Evolutionary conservation across 1,284 basidiomycete genomes (phyloP).

Genomic region (Pseudozyma sp.): DNA sequence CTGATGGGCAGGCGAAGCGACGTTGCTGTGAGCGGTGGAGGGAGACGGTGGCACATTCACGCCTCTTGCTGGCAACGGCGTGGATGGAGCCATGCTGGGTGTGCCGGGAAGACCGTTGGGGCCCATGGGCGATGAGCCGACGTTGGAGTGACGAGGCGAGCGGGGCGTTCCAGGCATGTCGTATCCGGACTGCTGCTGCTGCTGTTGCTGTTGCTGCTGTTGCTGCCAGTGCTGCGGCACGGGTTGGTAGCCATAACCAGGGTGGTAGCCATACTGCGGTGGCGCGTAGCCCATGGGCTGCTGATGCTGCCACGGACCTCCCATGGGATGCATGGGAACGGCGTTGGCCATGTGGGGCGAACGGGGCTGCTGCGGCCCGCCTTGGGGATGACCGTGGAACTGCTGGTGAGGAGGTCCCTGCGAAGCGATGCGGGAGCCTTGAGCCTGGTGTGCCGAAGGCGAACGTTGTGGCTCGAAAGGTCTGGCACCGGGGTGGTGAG

Average conservation of each 20-base stretch:
- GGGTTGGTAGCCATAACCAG: slow-evolving; percentile 57
- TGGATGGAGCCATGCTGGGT: slow-evolving; percentile 52
- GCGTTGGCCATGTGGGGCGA: slow-evolving; percentile 59
- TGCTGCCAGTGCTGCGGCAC: slow-evolving; percentile 52
- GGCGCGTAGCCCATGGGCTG: slow-evolving; percentile 51
- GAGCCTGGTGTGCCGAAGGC: slow-evolving; percentile 48
- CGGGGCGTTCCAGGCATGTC: slow-evolving; percentile 58
- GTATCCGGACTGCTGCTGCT: slow-evolving; percentile 34
- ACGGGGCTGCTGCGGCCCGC: slow-evolving; percentile 53
- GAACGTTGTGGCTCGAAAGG: slow-evolving; percentile 59
- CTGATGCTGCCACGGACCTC: slow-evolving; percentile 53
- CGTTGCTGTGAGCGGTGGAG: slow-evolving; percentile 45
- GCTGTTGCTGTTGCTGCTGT: slow-evolving; percentile 17
- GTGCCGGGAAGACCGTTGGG: slow-evolving; percentile 55
- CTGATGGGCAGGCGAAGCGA: slow-evolving; percentile 51
- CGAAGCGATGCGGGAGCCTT: slow-evolving; percentile 34
- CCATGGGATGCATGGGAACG: slow-evolving; percentile 57
- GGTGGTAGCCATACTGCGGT: slow-evolving; percentile 57
- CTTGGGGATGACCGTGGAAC: slow-evolving; percentile 52
- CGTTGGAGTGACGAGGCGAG: slow-evolving; percentile 59
- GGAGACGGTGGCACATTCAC: slow-evolving; percentile 51
- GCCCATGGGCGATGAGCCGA: slow-evolving; percentile 61
- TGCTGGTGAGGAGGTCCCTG: slow-evolving; percentile 45
- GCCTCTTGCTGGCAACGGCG: slow-evolving; percentile 39
- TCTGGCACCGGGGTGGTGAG: slow-evolving; percentile 47